Percentiles rank a stretch among this genome's conserved stretches.
Evolutionary conservation across 2,329 filamentous ascomycete species (phyloP).

Genomic region (Clonostachys solani): DNA sequence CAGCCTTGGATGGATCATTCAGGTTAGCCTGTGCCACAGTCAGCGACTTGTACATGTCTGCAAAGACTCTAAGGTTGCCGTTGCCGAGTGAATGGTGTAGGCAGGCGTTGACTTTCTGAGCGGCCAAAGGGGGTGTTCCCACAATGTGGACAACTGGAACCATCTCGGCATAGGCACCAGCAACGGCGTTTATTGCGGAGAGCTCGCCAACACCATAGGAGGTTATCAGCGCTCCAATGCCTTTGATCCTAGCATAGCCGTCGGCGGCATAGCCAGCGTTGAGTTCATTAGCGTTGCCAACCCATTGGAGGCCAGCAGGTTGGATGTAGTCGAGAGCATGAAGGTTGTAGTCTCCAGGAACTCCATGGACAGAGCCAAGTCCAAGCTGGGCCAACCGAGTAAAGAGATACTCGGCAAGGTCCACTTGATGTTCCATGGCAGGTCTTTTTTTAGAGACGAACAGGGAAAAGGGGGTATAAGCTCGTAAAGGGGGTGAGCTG

Average conservation of each 20-base stretch:
- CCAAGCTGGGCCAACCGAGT: slow-evolving; percentile 59
- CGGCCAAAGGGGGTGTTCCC: slow-evolving; percentile 42
- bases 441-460: no score
- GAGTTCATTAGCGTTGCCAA: slow-evolving; percentile 68
- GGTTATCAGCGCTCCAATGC: slow-evolving; percentile 66
- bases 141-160: slow-evolving; percentile 70
- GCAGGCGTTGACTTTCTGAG: slow-evolving; percentile 41
- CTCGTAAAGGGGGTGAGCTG: no score
- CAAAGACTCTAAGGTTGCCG: slow-evolving; percentile 79
- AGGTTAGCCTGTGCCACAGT: slow-evolving; percentile 69
- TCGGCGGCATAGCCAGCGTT: slow-evolving; percentile 80
- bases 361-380: slow-evolving; percentile 60
- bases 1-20: slow-evolving; percentile 64
- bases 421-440: slow-evolving; percentile 18
- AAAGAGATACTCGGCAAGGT: slow-evolving; percentile 67
- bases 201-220: slow-evolving; percentile 74
- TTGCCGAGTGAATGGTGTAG: slow-evolving; percentile 70
- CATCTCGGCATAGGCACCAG: slow-evolving; percentile 70
- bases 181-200: slow-evolving; percentile 70
- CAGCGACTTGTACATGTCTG: slow-evolving; percentile 70
- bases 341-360: slow-evolving; percentile 74
- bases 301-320: slow-evolving; percentile 56
- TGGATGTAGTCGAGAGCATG: slow-evolving; percentile 63
- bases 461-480: no score
- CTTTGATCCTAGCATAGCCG: slow-evolving; percentile 71